Conservation (phyloP, 495 filamentous ascomycete genomes). For the Daldinia grandis region DNA sequence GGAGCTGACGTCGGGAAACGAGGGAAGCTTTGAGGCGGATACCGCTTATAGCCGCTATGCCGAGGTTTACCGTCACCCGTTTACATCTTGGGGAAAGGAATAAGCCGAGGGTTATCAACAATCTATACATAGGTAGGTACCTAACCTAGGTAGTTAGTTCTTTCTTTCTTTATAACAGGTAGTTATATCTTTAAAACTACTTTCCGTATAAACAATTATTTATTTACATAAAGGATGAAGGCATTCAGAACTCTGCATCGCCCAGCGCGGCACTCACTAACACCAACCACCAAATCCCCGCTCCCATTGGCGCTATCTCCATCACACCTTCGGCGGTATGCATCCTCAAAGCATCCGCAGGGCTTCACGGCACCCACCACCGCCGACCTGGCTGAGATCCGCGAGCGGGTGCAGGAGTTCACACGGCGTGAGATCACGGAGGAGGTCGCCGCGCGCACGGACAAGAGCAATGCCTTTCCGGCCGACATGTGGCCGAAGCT, state of each 20-base stretch:
- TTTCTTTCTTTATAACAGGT: conserved; percentile 1
- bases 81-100: conserved; percentile 45
- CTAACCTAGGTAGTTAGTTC: too few species aligned
- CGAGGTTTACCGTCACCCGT: conserved; percentile 23
- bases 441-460: conserved; percentile 81
- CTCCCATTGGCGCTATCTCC: conserved; percentile 29
- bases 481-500: conserved; percentile 92
- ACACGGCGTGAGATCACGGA: conserved; percentile 84
- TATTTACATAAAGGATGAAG: conserved; percentile 44
- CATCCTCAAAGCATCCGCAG: conserved; percentile 84
- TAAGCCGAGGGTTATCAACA: conserved; percentile 4
- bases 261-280: conserved; percentile 33
- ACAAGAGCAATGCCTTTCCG: conserved; percentile 88
- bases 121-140: too few species aligned
- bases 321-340: conserved; percentile 49
- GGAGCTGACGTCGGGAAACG: conserved; percentile 28
- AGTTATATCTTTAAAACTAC: neutral
- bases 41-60: conserved; percentile 36
- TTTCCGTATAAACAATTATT: neutral
- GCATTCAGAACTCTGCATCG: conserved; percentile 46
- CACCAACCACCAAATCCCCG: conserved; percentile 21
- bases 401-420: conserved; percentile 93
- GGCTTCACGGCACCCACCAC: conserved; percentile 79
- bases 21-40: conserved; percentile 16
- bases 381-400: conserved; percentile 81